Evolutionary conservation across 1,139 yeast genomes (phyloP).

Genomic region (Taiozyma sp.): DNA sequence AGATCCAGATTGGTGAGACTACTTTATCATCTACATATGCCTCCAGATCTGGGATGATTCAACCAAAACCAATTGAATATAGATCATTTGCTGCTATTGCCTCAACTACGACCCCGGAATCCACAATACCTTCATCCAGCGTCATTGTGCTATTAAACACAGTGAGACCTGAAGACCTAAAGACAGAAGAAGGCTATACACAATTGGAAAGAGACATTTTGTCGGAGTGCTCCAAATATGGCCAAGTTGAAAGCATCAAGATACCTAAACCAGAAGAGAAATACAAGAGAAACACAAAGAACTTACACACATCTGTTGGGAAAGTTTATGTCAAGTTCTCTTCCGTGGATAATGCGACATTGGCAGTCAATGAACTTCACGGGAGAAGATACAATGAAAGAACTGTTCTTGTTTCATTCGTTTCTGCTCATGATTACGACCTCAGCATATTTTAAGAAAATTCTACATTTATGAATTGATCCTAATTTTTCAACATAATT

Average conservation of each 20-base stretch:
- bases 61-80: conserved; percentile 23
- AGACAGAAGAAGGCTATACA: conserved; percentile 44
- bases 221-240: conserved; percentile 48
- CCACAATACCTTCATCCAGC: not conserved
- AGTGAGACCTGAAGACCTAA: conserved; percentile 59
- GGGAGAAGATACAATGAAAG: conserved; percentile 71
- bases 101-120: conserved; percentile 6
- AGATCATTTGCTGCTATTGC: conserved; percentile 26
- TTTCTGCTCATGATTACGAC: conserved; percentile 53
- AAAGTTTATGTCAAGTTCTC: conserved; percentile 66
- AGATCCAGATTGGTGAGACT: conserved; percentile 27
- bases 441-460: conserved; percentile 25
- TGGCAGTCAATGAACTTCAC: conserved; percentile 58
- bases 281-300: conserved; percentile 38
- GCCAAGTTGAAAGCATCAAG: conserved; percentile 48
- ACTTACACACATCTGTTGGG: conserved; percentile 53
- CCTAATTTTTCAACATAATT: not conserved
- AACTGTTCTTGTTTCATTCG: conserved; percentile 61
- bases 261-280: conserved; percentile 67
- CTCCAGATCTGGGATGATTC: conserved; percentile 19
- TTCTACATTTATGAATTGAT: not conserved
- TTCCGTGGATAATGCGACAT: conserved; percentile 44
- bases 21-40: conserved; percentile 18
- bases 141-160: conserved; percentile 45
- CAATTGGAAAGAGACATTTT: conserved; percentile 51